Evolutionary conservation across 129 eudicot genomes (phyloP), one percentile per base, ranked within the genome.

Genomic region (Smallanthus sonchifolius): DNA sequence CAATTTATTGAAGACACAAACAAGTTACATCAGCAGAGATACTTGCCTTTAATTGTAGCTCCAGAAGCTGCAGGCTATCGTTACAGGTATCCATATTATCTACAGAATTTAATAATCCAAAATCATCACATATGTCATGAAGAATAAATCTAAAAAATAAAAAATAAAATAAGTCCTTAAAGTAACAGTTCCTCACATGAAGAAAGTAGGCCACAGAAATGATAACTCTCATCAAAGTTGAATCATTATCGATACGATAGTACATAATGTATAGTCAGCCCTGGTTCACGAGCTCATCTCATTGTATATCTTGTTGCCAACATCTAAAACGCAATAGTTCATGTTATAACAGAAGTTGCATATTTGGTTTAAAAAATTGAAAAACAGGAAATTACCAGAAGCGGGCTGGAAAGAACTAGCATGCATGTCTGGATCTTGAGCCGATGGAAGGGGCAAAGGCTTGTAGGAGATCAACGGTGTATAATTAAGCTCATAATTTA

Each of bases 401-500:
- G 67, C 81, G 10, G 19, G 63, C 75, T 24, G 44, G 51, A 47
- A 45, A 66, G 4, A 17, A 51, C 83, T 82, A 87, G 38, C 81
- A 75, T 43, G 79, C 83, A 66, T 80, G 83, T 17, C 80, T 24
- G 56, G 68, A 68, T 57, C 77, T 73, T 80, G 84, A 3, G 60
- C 38, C 39, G 77, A 35, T 48, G 81, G 75, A 77, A 86, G 83
- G 36, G 96, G 90, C 39, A 82, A 70, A 60, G 84, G 72, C 70
- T 80, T 80, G 9, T 82, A 89, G 0, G 95, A 75, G 69, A 85
- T 79, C 51, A 88, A 54, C 2, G 95, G 98, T 7, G 85, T 73
- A 83, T 90, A 88, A 72, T 84, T 89, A 6, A 94, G 90, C 81
- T 90, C 88, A 75, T 94, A 94, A 69, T 68, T 82, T 38, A 94